Evolutionary conservation across 2,329 filamentous ascomycete species (phyloP).

Genomic region (Penicillium sp.): DNA sequence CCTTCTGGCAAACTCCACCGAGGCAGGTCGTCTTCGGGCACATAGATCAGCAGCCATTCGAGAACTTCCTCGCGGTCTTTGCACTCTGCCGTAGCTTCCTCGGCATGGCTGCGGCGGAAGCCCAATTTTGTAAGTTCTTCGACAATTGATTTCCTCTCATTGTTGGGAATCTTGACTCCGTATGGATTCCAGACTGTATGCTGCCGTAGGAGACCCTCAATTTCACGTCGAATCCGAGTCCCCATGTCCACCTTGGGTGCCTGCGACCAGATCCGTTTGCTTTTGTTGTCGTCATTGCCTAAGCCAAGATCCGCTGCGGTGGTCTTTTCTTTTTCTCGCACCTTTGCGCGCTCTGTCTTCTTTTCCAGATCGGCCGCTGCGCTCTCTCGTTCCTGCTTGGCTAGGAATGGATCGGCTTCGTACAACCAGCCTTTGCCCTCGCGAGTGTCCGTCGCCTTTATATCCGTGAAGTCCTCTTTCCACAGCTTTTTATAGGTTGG

Average conservation of each 20-base stretch:
- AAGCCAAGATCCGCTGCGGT: conserved; percentile 57
- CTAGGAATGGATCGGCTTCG: conserved; percentile 87
- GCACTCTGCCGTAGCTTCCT: conserved; percentile 83
- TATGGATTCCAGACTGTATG: conserved; percentile 87
- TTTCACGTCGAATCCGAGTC: conserved; percentile 69
- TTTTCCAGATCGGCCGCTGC: conserved; percentile 73
- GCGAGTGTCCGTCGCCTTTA: conserved; percentile 78
- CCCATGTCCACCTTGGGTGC: conserved; percentile 94
- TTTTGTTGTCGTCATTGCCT: conserved; percentile 39
- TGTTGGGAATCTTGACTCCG: conserved; percentile 60
- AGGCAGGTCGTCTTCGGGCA: conserved; percentile 95
- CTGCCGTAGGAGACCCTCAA: conserved; percentile 75
- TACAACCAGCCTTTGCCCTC: conserved; percentile 84
- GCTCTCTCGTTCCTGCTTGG: conserved; percentile 74
- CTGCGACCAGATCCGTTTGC: conserved; percentile 73
- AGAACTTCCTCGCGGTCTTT: conserved; percentile 89
- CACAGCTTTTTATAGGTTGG: conserved; percentile 86
- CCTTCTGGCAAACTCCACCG: conserved; percentile 86
- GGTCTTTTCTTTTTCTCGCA: conserved; percentile 62
- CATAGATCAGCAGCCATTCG: conserved; percentile 94
- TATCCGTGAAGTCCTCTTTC: conserved; percentile 78
- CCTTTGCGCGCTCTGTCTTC: conserved; percentile 64
- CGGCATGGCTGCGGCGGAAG: conserved; percentile 83
- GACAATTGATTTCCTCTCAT: conserved; percentile 60
- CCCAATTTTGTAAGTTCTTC: conserved; percentile 73